Conservation (phyloP, 2,329 filamentous ascomycete species). For the Pyricularia sp. region DNA sequence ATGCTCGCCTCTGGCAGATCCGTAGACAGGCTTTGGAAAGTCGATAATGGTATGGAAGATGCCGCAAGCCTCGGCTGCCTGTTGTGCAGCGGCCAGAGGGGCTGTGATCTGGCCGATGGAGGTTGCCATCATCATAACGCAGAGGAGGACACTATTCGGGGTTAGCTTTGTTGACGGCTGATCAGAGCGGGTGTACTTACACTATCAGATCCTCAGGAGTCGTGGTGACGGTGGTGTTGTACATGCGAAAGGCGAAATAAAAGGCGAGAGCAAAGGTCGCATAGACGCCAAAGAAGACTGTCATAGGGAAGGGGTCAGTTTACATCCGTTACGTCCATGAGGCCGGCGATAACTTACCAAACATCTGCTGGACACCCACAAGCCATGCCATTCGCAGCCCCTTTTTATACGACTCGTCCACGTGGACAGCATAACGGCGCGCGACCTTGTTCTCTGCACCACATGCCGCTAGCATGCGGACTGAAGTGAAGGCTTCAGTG, state of each 20-base stretch:
- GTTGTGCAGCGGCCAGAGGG: slow-evolving; percentile 40
- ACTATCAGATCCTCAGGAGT: slow-evolving; percentile 41
- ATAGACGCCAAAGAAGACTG: slow-evolving; percentile 18
- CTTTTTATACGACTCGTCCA: slow-evolving; percentile 20
- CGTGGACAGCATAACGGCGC: slow-evolving; percentile 21
- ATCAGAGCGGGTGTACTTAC: slow-evolving; percentile 20
- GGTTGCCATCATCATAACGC: slow-evolving; percentile 45
- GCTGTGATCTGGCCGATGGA: slow-evolving; percentile 42
- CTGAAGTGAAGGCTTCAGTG: slow-evolving; percentile 25
- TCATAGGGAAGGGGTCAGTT: neutral
- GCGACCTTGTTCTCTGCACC: slow-evolving; percentile 24
- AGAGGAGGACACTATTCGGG: slow-evolving; percentile 31
- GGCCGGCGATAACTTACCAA: slow-evolving; percentile 9
- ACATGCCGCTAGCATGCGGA: slow-evolving; percentile 29
- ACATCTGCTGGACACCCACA: slow-evolving; percentile 13
- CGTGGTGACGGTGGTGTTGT: slow-evolving; percentile 28
- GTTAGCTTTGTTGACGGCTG: neutral
- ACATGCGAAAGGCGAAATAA: slow-evolving; percentile 46
- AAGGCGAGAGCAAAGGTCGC: slow-evolving; percentile 42
- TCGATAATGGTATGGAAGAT: slow-evolving; percentile 42
- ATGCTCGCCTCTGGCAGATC: slow-evolving; percentile 25
- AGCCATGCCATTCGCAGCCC: slow-evolving; percentile 14
- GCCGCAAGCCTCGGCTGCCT: slow-evolving; percentile 40
- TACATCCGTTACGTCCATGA: neutral
- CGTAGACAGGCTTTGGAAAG: slow-evolving; percentile 22